phyloP scores from a whole-genome alignment of 1,139 yeast species.

The Suhomyces choctaworum region DNA sequence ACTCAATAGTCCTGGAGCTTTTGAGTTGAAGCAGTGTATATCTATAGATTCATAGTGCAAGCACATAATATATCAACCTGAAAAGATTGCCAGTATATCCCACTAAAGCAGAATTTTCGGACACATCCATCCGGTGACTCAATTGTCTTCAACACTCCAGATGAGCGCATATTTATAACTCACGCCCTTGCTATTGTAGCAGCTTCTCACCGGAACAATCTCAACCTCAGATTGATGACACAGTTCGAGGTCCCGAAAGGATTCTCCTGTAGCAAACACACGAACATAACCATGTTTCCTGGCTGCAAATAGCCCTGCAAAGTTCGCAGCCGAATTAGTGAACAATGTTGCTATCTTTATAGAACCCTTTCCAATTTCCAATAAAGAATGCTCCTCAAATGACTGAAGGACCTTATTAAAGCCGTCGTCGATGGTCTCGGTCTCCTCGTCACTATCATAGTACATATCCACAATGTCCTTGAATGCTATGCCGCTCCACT shows the following conservation, averaged over 20 bases:
- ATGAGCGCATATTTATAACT: slow-evolving; percentile 24
- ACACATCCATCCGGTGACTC: no score
- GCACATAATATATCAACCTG: no score
- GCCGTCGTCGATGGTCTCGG: slow-evolving; percentile 7
- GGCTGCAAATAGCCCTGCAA: slow-evolving; percentile 13
- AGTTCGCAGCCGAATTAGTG: slow-evolving; percentile 19
- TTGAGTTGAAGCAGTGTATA: neutral
- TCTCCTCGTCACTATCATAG: slow-evolving; percentile 44
- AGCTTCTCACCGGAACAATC: slow-evolving; percentile 27
- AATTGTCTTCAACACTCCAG: slow-evolving; percentile 15
- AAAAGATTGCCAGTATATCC: no score
- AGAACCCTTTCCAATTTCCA: slow-evolving; percentile 8
- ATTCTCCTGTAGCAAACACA: no score
- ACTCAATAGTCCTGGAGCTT: neutral
- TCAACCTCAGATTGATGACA: no score
- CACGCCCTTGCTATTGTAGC: slow-evolving; percentile 23
- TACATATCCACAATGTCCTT: slow-evolving; percentile 37
- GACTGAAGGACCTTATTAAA: slow-evolving; percentile 1
- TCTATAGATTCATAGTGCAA: no score
- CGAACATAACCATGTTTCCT: no score
- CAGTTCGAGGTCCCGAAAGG: no score
- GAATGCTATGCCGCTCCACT: slow-evolving; percentile 71
- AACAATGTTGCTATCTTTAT: slow-evolving; percentile 15
- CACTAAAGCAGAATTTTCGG: no score
- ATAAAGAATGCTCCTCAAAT: slow-evolving; percentile 6